phyloP scores from a whole-genome alignment of 1,284 basidiomycete genomes.

The Ceratobasidium sp. region DNA sequence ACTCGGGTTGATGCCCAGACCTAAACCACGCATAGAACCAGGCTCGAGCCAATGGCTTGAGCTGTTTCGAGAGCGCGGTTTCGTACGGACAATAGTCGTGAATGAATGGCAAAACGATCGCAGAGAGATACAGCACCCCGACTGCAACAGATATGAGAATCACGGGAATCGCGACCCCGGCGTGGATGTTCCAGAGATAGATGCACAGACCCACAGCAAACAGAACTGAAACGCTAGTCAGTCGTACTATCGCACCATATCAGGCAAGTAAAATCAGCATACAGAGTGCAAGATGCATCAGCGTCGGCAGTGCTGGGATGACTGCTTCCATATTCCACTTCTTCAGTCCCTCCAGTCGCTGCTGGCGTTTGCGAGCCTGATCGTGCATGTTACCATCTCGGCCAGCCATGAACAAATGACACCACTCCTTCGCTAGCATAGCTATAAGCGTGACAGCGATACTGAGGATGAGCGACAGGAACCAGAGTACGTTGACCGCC shows the following conservation, averaged over 20 bases:
- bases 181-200: slow-evolving; percentile 5
- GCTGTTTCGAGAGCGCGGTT: no score
- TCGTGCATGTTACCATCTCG: not conserved
- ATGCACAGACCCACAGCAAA: slow-evolving; percentile 28
- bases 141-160: not conserved
- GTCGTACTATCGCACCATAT: not conserved
- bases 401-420: slow-evolving; percentile 28
- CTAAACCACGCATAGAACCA: no score
- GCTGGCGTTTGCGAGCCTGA: slow-evolving; percentile 6
- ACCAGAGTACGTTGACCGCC: slow-evolving; percentile 11
- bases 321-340: slow-evolving; percentile 21
- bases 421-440: slow-evolving; percentile 35
- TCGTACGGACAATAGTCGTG: no score
- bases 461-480: slow-evolving; percentile 12
- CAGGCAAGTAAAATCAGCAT: not conserved
- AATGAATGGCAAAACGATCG: no score
- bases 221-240: not conserved
- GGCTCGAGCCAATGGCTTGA: no score
- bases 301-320: not conserved
- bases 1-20: no score
- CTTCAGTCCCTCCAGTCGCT: slow-evolving; percentile 3
- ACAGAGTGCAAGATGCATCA: slow-evolving; percentile 22
- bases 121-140: no score
- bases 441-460: slow-evolving; percentile 15
- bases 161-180: not conserved